Evolutionary conservation across 2,329 filamentous ascomycete genomes (phyloP).

Genomic region (Colletotrichum sidae): DNA sequence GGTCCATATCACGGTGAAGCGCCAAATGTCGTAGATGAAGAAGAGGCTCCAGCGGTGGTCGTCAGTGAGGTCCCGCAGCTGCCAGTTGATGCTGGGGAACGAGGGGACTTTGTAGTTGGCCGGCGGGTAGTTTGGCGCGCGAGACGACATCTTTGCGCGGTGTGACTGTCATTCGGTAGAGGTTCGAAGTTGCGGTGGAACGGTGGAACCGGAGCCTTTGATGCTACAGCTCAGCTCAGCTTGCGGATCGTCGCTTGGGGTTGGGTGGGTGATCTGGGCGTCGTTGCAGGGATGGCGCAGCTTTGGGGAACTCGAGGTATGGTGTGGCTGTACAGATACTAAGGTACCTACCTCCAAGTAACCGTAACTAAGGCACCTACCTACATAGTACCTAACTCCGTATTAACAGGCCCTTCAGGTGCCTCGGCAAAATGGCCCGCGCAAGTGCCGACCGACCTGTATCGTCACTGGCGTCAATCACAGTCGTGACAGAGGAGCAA

Average conservation of each 20-base stretch:
- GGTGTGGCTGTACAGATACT: neutral
- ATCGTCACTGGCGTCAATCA: slow-evolving; percentile 16
- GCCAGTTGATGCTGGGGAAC: slow-evolving; percentile 88
- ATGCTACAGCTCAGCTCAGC: neutral
- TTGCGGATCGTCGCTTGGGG: slow-evolving; percentile 23
- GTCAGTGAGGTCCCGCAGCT: slow-evolving; percentile 59
- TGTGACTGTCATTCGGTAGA: slow-evolving; percentile 21
- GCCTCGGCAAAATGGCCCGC: slow-evolving; percentile 44
- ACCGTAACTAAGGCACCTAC: too few species aligned
- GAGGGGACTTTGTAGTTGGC: slow-evolving; percentile 71
- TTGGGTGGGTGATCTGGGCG: slow-evolving; percentile 16
- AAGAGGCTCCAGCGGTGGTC: slow-evolving; percentile 72
- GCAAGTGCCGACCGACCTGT: slow-evolving; percentile 24
- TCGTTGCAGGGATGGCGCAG: slow-evolving; percentile 33
- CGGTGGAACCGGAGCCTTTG: slow-evolving; percentile 17
- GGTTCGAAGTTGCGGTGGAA: slow-evolving; percentile 21
- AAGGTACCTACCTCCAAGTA: too few species aligned
- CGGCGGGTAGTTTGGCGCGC: slow-evolving; percentile 51
- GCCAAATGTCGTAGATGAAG: slow-evolving; percentile 82
- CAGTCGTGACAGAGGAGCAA: neutral
- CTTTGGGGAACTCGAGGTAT: slow-evolving; percentile 23
- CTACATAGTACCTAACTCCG: too few species aligned
- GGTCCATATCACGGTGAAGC: slow-evolving; percentile 90
- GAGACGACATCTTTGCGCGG: slow-evolving; percentile 21
- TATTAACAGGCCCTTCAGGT: slow-evolving; percentile 35